These are phyloP conservation scores for Logfia minima DNA, from an alignment of 129 eudicot species.

Conservation along the genomic window DNA sequence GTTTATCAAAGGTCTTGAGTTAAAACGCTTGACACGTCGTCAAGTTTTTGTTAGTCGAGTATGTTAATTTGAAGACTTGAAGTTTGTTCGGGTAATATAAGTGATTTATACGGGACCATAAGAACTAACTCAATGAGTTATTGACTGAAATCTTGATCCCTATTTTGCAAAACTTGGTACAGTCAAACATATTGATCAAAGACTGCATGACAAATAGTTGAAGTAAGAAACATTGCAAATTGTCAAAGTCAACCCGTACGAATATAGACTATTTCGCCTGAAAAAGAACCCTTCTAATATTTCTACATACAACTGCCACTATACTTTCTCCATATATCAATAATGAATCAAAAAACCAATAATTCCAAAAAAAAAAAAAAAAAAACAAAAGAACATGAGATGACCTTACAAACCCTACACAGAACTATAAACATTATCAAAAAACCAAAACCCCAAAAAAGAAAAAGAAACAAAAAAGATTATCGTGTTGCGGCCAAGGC, in stretches of 20 bases:
- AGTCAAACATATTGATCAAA: slow-evolving; percentile 8
- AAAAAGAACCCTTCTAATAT: slow-evolving; percentile 10
- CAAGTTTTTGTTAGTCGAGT: no score
- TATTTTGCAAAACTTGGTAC: not conserved
- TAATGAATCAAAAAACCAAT: slow-evolving; percentile 27
- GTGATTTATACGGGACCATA: no score
- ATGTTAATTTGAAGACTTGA: no score
- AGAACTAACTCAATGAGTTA: no score
- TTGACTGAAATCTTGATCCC: not conserved
- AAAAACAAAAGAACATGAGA: not conserved
- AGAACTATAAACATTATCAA: slow-evolving; percentile 32
- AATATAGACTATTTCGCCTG: slow-evolving; percentile 14
- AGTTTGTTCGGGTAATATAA: no score
- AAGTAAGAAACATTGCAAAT: not conserved
- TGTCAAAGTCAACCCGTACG: not conserved
- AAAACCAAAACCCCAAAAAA: not conserved
- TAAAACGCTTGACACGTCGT: no score
- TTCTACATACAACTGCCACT: slow-evolving; percentile 27
- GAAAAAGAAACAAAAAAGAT: not conserved
- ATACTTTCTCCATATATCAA: slow-evolving; percentile 28
- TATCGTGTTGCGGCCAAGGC: slow-evolving; percentile 33
- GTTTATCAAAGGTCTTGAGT: no score
- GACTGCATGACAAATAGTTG: not conserved
- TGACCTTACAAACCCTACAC: slow-evolving; percentile 32
- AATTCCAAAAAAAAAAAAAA: not conserved